phyloP scores from a whole-genome alignment of 2,329 filamentous ascomycete genomes.

The Grosmannia clavigera region DNA sequence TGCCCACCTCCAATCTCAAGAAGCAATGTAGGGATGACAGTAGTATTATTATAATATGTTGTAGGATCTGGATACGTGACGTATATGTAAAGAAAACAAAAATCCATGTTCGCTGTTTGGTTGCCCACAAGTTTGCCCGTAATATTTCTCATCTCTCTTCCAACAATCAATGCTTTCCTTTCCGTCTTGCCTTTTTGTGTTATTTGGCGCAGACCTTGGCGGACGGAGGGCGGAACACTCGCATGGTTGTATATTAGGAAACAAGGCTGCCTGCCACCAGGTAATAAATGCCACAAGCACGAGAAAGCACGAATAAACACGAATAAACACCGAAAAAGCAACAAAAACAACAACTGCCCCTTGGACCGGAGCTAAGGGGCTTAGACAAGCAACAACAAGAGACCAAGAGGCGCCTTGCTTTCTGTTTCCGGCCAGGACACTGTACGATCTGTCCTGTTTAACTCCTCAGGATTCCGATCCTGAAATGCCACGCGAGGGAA shows the following conservation, averaged over 20 bases:
- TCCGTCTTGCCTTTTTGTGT: not conserved
- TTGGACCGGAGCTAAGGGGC: too few species aligned
- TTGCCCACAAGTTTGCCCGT: slow-evolving; percentile 6
- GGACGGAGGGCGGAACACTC: too few species aligned
- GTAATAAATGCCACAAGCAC: not conserved
- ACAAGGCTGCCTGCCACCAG: not conserved
- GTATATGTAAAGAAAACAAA: not conserved
- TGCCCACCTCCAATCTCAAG: not conserved
- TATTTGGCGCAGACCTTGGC: not conserved
- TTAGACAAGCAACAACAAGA: too few species aligned
- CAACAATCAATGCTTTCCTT: not conserved
- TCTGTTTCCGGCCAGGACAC: too few species aligned
- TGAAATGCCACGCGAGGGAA: not conserved
- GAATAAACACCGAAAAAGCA: not conserved
- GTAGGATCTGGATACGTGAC: not conserved
- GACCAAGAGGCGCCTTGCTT: too few species aligned
- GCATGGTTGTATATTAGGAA: not conserved
- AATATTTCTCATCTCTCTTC: not conserved
- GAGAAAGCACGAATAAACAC: not conserved
- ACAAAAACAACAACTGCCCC: too few species aligned
- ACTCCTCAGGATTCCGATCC: too few species aligned
- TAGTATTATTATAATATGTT: not conserved
- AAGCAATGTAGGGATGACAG: not conserved
- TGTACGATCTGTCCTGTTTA: too few species aligned
- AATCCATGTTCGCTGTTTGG: not conserved